These are phyloP conservation scores for Penicillium sp. DNA, from an alignment of 2,329 filamentous ascomycete species.

Conservation along the genomic window DNA sequence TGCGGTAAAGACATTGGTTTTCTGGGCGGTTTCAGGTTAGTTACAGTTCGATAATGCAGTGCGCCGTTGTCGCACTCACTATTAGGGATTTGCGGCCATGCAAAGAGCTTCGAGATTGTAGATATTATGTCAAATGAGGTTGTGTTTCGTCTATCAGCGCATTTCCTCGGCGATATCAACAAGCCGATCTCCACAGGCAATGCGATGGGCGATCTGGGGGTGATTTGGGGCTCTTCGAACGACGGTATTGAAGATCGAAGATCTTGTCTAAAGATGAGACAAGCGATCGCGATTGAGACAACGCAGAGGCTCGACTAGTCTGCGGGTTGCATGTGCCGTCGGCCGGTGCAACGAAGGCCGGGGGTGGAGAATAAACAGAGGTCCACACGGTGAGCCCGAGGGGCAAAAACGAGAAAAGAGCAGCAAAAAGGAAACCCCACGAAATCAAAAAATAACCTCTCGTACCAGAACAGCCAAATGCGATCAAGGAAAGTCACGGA, in stretches of 20 bases:
- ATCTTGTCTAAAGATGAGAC: not conserved
- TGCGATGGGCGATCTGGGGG: not conserved
- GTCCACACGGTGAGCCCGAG: constrained; percentile 9
- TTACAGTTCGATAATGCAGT: not conserved
- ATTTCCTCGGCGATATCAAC: constrained; percentile 4
- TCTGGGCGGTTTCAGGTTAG: constrained; percentile 3
- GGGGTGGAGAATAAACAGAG: constrained; percentile 23
- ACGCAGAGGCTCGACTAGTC: constrained; percentile 1
- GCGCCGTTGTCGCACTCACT: constrained; percentile 8
- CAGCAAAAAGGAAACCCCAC: not conserved
- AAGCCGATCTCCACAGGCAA: not conserved
- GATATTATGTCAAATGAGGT: not conserved
- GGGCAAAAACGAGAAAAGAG: constrained; percentile 1
- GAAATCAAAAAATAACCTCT: not conserved
- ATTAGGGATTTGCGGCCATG: constrained; percentile 7
- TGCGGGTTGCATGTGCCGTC: constrained; percentile 12
- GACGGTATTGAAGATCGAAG: not conserved
- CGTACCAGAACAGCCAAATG: not conserved
- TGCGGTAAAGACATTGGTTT: constrained; percentile 49
- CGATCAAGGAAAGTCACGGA: not conserved
- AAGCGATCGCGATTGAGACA: not conserved
- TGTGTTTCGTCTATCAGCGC: constrained; percentile 1
- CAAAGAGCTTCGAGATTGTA: not conserved
- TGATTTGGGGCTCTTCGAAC: not conserved
- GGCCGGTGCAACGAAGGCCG: constrained; percentile 21